These are phyloP conservation scores for Musa beccarii DNA, from an alignment of 176 grass and related monocot species.

Conservation along the genomic window DNA sequence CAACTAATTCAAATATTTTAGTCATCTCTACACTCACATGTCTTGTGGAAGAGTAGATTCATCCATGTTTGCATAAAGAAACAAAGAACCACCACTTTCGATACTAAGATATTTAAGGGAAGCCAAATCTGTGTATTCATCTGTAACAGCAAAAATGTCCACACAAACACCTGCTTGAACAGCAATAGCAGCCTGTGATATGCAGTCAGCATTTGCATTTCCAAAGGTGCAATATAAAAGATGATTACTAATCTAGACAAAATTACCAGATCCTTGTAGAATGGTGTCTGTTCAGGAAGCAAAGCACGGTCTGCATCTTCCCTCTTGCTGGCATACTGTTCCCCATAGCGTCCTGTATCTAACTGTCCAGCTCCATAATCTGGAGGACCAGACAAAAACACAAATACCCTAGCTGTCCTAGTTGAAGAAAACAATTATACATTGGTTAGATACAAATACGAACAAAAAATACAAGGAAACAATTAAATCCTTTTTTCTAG, in stretches of 20 bases:
- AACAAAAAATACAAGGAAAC: not conserved
- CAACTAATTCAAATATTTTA: not conserved
- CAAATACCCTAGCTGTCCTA: conserved; percentile 77
- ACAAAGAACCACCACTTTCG: conserved; percentile 92
- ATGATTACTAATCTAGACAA: not conserved
- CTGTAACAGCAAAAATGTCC: conserved; percentile 85
- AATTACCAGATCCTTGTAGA: conserved; percentile 89
- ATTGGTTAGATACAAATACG: conserved; percentile 14
- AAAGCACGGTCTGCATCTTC: conserved; percentile 75
- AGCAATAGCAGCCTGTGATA: conserved; percentile 77
- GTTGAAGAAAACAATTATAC: conserved; percentile 23
- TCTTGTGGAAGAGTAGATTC: conserved; percentile 96
- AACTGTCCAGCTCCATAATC: conserved; percentile 91
- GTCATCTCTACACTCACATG: conserved; percentile 49
- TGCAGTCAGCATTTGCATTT: conserved; percentile 14
- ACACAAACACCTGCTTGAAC: conserved; percentile 93
- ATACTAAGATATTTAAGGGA: conserved; percentile 94
- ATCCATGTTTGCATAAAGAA: conserved; percentile 72
- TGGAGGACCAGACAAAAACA: conserved; percentile 86
- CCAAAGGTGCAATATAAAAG: conserved; percentile 1
- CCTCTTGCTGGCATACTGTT: conserved; percentile 87
- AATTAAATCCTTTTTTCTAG: not conserved
- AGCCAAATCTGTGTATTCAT: conserved; percentile 96
- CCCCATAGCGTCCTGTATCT: conserved; percentile 83
- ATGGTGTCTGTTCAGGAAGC: conserved; percentile 89